Percentiles rank a stretch among this genome's conserved stretches.
Conservation (phyloP, 1,139 yeast species). For the Magnusiomyces clavatus region DNA sequence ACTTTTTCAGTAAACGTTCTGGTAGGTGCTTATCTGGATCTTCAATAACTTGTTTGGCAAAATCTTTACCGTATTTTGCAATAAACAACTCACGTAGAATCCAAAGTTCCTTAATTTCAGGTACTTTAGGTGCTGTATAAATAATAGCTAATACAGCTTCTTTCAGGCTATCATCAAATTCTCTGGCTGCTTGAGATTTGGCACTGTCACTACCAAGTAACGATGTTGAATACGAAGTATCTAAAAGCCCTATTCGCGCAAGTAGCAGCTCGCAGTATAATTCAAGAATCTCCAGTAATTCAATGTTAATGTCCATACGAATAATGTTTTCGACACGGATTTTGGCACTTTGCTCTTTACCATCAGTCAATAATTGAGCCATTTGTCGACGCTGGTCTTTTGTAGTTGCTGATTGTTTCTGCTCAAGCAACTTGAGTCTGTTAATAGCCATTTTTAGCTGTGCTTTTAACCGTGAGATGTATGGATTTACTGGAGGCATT, state of each 20-base stretch:
- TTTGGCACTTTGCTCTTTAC: constrained; percentile 77
- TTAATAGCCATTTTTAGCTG: constrained; percentile 74
- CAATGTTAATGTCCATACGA: constrained; percentile 76
- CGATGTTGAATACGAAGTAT: constrained; percentile 22
- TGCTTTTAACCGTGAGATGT: constrained; percentile 47
- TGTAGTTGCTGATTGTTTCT: constrained; percentile 71
- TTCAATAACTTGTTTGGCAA: constrained; percentile 54
- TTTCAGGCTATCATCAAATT: constrained; percentile 55
- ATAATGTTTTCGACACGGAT: constrained; percentile 82
- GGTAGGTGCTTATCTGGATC: constrained; percentile 53
- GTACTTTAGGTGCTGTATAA: constrained; percentile 58
- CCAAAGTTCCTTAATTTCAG: constrained; percentile 62
- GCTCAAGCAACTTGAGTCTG: constrained; percentile 70
- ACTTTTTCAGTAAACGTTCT: constrained; percentile 53
- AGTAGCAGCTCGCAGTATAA: constrained; percentile 75
- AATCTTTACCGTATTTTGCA: constrained; percentile 57
- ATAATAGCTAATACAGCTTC: constrained; percentile 72
- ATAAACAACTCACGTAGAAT: constrained; percentile 56
- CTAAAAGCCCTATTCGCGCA: constrained; percentile 60
- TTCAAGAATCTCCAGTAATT: constrained; percentile 71
- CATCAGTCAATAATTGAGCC: constrained; percentile 62
- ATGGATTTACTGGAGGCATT: not conserved
- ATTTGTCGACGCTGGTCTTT: constrained; percentile 70
- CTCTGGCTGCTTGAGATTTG: constrained; percentile 20
- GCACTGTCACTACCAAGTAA: not conserved